Evolutionary conservation across 331 rosid genomes (phyloP), one percentile per base, ranked within the genome.

Genomic region (Prunus yedoensis): DNA sequence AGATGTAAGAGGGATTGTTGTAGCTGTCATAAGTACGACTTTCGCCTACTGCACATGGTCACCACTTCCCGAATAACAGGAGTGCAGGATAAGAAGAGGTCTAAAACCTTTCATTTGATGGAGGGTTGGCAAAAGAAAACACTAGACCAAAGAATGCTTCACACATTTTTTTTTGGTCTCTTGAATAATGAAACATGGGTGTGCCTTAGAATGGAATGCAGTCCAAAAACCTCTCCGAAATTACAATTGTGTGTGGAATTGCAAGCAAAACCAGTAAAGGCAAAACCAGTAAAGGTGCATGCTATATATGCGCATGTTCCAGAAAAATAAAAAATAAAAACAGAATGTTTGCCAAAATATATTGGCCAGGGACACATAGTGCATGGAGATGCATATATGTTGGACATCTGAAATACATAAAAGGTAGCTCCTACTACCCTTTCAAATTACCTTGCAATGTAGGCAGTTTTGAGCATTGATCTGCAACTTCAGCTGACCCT

Each of bases 401-500:
- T 21, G 62, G 5, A 45, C 45, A 63, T 75, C 30, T 20, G 58
- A 60, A 43, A 21, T 41, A 14, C 38, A 4, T 13, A 20, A 77
- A 18, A 66, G 46, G 59, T 70, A 60, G 8, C 65, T 77, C 69
- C 30, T 25, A 54, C n/a, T 4, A 53, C 13, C 65, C 69, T 1
- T n/a, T n/a, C 28, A 60, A 45, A 66, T 84, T 86, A 94, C 99
- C 97, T 94, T 94, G 91, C 99, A 94, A 84, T 92, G 99, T 65
- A 94, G 78, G 85, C 97, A 94, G 76, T 92, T 92, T 72, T 94
- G 97, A 80, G 99, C 97, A 77, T 94, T 94, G 81, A 94, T 90
- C 78, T 89, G 99, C 85, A 94, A 80, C 78, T 89, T 89, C 79
- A 67, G 82, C 75, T 86, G 83, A 82, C 83, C 86, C 67, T 77